Percentiles rank a stretch among this genome's conserved stretches.
Evolutionary conservation across 1,139 yeast species (phyloP).

Genomic region (Ogataea hybrid): DNA sequence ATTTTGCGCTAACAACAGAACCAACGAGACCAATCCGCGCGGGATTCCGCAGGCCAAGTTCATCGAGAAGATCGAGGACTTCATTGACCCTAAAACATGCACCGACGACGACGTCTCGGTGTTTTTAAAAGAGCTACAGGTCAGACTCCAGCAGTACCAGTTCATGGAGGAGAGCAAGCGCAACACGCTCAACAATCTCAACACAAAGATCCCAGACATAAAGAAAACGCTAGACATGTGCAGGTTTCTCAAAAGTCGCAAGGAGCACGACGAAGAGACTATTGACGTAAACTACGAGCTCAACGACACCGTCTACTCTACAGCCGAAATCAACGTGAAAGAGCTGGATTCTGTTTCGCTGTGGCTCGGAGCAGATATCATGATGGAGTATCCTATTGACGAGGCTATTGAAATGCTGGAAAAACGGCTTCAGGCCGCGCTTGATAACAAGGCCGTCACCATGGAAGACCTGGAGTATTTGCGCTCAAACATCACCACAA

Average conservation of each 20-base stretch:
- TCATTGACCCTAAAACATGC: constrained; percentile 70
- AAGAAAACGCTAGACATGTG: constrained; percentile 79
- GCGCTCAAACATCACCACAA: constrained; percentile 91
- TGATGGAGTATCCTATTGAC: constrained; percentile 89
- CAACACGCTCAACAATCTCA: constrained; percentile 64
- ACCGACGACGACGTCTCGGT: constrained; percentile 33
- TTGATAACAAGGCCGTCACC: constrained; percentile 55
- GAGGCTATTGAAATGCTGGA: constrained; percentile 77
- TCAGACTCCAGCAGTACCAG: constrained; percentile 34
- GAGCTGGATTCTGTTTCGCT: constrained; percentile 58
- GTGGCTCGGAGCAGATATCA: constrained; percentile 98
- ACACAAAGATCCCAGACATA: constrained; percentile 84
- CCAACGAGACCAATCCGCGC: constrained; percentile 68
- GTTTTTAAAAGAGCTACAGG: constrained; percentile 31
- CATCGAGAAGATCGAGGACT: constrained; percentile 77
- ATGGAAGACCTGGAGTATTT: constrained; percentile 86
- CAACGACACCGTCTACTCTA: constrained; percentile 87
- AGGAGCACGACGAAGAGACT: constrained; percentile 38
- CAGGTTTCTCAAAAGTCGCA: constrained; percentile 50
- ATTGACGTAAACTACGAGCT: constrained; percentile 80
- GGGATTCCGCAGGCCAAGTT: constrained; percentile 98
- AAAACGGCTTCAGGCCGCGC: constrained; percentile 62
- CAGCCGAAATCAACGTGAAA: constrained; percentile 66
- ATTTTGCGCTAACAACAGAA: constrained; percentile 33
- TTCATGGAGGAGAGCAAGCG: constrained; percentile 66